Evolutionary conservation across 148 eudicot species (phyloP).

Genomic region (Chenopodium formosanum): DNA sequence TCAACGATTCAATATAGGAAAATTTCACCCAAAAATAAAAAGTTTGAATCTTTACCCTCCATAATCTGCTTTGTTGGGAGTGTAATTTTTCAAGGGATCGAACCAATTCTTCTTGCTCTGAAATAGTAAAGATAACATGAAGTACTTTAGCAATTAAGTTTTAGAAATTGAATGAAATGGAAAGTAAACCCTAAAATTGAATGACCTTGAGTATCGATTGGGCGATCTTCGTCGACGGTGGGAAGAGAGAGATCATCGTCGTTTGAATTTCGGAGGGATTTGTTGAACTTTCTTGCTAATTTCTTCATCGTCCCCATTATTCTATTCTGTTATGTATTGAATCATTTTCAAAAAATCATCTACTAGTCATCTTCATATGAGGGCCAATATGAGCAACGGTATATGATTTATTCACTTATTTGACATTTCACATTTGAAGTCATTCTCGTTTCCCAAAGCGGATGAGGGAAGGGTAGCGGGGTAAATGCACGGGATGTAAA

Average conservation of each 20-base stretch:
- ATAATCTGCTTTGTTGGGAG: slow-evolving; percentile 62
- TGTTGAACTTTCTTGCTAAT: slow-evolving; percentile 51
- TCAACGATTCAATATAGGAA: not conserved
- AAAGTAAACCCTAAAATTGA: slow-evolving; percentile 23
- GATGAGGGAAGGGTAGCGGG: too few species aligned
- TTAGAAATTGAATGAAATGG: not conserved
- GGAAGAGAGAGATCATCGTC: slow-evolving; percentile 60
- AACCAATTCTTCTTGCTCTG: slow-evolving; percentile 93
- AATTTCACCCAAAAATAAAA: not conserved
- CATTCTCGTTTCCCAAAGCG: too few species aligned
- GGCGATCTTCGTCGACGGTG: slow-evolving; percentile 66
- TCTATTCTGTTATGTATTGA: not conserved
- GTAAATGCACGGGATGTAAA: too few species aligned
- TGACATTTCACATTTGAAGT: too few species aligned
- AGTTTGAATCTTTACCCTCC: slow-evolving; percentile 56
- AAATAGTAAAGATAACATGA: not conserved
- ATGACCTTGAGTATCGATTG: slow-evolving; percentile 75
- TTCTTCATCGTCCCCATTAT: slow-evolving; percentile 46
- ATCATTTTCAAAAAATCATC: not conserved
- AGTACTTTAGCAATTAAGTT: not conserved
- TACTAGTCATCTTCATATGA: too few species aligned
- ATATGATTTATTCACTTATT: too few species aligned
- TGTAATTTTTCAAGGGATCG: slow-evolving; percentile 64
- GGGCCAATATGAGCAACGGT: too few species aligned
- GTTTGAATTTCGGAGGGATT: slow-evolving; percentile 17